Conservation (phyloP, 2,329 filamentous ascomycete species). For the Alternaria panax region DNA sequence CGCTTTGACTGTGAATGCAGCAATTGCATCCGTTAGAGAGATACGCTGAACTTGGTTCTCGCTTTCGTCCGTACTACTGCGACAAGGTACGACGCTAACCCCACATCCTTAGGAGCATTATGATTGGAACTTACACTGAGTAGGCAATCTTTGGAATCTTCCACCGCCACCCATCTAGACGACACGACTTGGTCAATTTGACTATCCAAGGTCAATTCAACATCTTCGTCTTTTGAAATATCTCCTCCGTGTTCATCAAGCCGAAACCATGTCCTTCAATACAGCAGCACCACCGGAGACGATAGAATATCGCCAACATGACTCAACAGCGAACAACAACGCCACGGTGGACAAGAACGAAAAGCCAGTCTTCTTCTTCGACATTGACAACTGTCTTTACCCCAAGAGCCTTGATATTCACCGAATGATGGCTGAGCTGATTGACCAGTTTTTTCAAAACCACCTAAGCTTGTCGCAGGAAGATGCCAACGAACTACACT, state of each 20-base stretch:
- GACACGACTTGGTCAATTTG: not conserved
- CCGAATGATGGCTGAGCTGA: constrained; percentile 85
- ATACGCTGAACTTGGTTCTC: not conserved
- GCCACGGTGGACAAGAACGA: constrained; percentile 38
- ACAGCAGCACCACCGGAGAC: constrained; percentile 14
- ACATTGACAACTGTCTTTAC: constrained; percentile 98
- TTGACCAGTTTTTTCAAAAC: constrained; percentile 69
- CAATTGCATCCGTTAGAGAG: not conserved
- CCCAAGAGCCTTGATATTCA: constrained; percentile 85
- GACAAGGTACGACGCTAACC: not conserved
- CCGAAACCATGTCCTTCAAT: constrained; percentile 7
- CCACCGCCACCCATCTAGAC: not conserved
- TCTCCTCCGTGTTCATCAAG: not conserved
- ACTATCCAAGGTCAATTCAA: not conserved
- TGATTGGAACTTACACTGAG: not conserved
- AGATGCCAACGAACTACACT: constrained; percentile 85
- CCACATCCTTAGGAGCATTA: not conserved
- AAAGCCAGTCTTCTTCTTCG: constrained; percentile 75
- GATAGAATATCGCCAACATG: constrained; percentile 13
- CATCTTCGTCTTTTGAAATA: not conserved
- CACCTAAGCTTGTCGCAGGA: constrained; percentile 77
- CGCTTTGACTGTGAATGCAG: constrained; percentile 13
- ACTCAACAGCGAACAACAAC: constrained; percentile 3
- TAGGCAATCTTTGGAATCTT: constrained; percentile 3
- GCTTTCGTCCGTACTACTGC: not conserved